A percentile compares a stretch with the other conserved stretches of the same genome.
These are phyloP conservation scores for Neopestalotiopsis sp. DNA, from an alignment of 2,329 filamentous ascomycete genomes.

Conservation along the genomic window DNA sequence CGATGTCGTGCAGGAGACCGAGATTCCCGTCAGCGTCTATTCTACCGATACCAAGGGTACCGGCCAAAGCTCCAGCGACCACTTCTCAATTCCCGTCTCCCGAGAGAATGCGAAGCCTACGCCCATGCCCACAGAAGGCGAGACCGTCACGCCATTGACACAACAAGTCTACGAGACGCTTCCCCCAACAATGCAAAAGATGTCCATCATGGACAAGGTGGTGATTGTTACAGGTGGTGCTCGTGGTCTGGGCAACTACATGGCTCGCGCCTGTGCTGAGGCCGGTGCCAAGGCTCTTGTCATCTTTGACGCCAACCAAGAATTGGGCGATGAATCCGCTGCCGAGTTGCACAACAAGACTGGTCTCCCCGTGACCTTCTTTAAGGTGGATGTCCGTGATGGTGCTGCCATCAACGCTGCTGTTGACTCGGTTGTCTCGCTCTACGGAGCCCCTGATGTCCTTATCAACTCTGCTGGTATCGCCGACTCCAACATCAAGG, in stretches of 20 bases:
- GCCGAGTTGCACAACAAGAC: conserved; percentile 74
- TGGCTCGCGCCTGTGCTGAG: conserved; percentile 79
- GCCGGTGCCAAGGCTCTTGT: conserved; percentile 75
- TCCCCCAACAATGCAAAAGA: conserved; percentile 70
- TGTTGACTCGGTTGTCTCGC: conserved; percentile 68
- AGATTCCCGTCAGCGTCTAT: conserved; percentile 63
- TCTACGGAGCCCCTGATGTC: conserved; percentile 74
- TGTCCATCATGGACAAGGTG: conserved; percentile 73
- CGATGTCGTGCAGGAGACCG: conserved; percentile 61
- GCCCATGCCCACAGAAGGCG: conserved; percentile 45
- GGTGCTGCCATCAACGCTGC: conserved; percentile 72
- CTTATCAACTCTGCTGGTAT: conserved; percentile 84
- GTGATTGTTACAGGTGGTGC: conserved; percentile 78
- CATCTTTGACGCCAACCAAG: conserved; percentile 79
- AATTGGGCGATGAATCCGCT: conserved; percentile 73
- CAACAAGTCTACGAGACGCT: conserved; percentile 60
- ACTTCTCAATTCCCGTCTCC: conserved; percentile 61
- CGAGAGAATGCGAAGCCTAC: conserved; percentile 48
- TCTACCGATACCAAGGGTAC: conserved; percentile 51
- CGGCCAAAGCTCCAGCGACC: conserved; percentile 47
- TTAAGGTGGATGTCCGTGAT: conserved; percentile 80
- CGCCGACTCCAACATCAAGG: conserved; percentile 83
- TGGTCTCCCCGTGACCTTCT: conserved; percentile 76
- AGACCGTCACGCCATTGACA: conserved; percentile 57
- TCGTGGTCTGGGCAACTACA: conserved; percentile 78